These are phyloP conservation scores for Boletellus sp. DNA, from an alignment of 768 basidiomycete genomes.

Conservation along the genomic window DNA sequence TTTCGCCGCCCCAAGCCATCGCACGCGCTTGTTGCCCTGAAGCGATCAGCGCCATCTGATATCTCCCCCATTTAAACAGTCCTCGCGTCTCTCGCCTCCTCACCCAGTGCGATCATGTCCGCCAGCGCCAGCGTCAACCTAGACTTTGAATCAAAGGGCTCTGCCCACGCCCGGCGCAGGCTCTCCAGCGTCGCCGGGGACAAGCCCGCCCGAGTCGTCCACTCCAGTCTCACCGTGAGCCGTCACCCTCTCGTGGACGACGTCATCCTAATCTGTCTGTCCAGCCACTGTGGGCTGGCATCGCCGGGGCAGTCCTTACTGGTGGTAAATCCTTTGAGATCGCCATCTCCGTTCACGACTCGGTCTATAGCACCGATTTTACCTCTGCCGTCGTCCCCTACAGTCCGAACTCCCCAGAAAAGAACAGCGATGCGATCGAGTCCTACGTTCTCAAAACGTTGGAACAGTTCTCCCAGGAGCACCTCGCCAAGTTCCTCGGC, in stretches of 20 bases:
- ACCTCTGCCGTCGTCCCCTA: conserved; percentile 55
- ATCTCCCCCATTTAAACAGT: conserved; percentile 32
- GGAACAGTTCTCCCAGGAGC: conserved; percentile 68
- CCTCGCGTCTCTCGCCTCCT: conserved; percentile 17
- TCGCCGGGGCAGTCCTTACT: conserved; percentile 60
- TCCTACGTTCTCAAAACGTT: conserved; percentile 59
- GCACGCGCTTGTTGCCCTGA: conserved; percentile 5
- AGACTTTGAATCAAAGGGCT: conserved; percentile 61
- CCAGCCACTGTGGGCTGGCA: conserved; percentile 87
- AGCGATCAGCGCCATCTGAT: conserved; percentile 5
- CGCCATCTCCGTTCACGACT: conserved; percentile 79
- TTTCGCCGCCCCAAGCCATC: conserved; percentile 1
- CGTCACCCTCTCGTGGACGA: not conserved
- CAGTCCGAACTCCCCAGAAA: conserved; percentile 46
- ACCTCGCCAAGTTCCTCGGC: conserved; percentile 84
- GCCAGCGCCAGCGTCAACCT: conserved; percentile 36
- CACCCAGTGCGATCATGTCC: conserved; percentile 44
- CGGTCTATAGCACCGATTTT: conserved; percentile 81
- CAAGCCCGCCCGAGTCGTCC: conserved; percentile 55
- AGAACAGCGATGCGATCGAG: conserved; percentile 61
- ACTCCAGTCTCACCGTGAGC: conserved; percentile 65
- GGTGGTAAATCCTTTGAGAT: conserved; percentile 63
- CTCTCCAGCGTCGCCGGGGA: conserved; percentile 54
- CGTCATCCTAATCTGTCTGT: conserved; percentile 15
- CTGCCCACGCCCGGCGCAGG: conserved; percentile 60